phyloP scores from a whole-genome alignment of 73 alveolate genomes.

The Tetrahymena malaccensis region DNA sequence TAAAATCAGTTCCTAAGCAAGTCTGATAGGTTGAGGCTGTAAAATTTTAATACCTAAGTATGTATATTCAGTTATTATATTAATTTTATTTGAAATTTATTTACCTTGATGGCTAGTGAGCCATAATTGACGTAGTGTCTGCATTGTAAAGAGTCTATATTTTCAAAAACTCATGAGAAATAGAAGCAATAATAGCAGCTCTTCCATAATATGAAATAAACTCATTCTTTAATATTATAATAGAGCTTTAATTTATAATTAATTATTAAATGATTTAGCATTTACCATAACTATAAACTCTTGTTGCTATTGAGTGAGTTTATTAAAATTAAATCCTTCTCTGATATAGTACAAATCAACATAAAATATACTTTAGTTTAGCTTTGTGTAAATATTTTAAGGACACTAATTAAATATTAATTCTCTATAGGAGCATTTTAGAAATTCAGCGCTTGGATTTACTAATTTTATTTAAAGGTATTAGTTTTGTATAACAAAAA shows the following conservation, averaged over 20 bases:
- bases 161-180: neutral
- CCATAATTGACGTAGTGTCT: neutral
- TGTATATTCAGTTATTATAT: too few relatives aligned
- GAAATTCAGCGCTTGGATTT: neutral
- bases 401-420: neutral
- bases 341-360: neutral
- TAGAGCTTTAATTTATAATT: too few relatives aligned
- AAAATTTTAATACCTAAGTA: neutral
- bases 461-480: neutral
- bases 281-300: neutral
- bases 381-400: neutral
- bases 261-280: too few relatives aligned
- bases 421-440: neutral
- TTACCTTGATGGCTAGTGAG: neutral
- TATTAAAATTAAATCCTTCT: neutral
- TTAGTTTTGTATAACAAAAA: too few relatives aligned
- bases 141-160: neutral
- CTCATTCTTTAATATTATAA: neutral
- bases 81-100: too few relatives aligned
- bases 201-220: neutral
- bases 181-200: neutral
- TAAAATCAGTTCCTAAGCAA: neutral
- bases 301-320: neutral
- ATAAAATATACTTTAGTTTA: neutral
- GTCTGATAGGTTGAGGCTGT: neutral